phyloP scores from a whole-genome alignment of 306 rosid species.

The Cucurbita moschata region DNA sequence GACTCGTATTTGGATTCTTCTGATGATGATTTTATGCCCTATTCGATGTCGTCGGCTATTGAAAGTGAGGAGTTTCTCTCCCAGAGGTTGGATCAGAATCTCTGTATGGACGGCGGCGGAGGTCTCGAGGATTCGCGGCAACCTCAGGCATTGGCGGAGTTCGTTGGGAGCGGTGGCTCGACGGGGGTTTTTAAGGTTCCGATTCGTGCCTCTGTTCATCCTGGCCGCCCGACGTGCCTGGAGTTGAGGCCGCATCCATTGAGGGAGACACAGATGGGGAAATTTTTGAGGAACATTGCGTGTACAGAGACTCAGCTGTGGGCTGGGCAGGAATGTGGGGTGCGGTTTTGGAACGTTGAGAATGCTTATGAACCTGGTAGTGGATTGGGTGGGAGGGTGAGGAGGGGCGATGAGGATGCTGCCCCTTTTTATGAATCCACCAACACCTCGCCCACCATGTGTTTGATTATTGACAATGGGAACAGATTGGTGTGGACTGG shows the following conservation, averaged over 20 bases:
- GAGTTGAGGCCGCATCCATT: slow-evolving; percentile 92
- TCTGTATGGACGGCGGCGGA: slow-evolving; percentile 19
- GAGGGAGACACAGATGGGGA: slow-evolving; percentile 87
- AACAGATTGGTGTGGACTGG: slow-evolving; percentile 73
- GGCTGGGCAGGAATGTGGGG: slow-evolving; percentile 92
- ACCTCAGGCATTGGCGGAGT: slow-evolving; percentile 50
- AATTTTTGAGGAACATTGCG: slow-evolving; percentile 70
- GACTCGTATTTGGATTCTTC: slow-evolving; percentile 32
- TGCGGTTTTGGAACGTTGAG: slow-evolving; percentile 61
- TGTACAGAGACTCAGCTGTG: slow-evolving; percentile 77
- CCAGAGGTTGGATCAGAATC: slow-evolving; percentile 22
- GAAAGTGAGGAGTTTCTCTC: slow-evolving; percentile 20
- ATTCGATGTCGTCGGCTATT: slow-evolving; percentile 20
- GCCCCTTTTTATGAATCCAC: slow-evolving; percentile 69
- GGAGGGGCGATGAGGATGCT: slow-evolving; percentile 90
- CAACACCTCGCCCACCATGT: slow-evolving; percentile 59
- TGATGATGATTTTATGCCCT: slow-evolving; percentile 54
- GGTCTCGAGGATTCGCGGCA: slow-evolving; percentile 18
- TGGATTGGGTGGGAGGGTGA: slow-evolving; percentile 61
- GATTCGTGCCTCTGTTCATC: slow-evolving; percentile 68
- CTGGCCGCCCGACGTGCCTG: slow-evolving; percentile 69
- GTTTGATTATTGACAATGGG: slow-evolving; percentile 50
- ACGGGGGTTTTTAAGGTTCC: slow-evolving; percentile 56
- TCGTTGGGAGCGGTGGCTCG: slow-evolving; percentile 58
- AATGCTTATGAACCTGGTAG: slow-evolving; percentile 45